These are phyloP conservation scores for Pythium utonaiense DNA, from an alignment of 352 stramenopile genomes.

Conservation along the genomic window DNA sequence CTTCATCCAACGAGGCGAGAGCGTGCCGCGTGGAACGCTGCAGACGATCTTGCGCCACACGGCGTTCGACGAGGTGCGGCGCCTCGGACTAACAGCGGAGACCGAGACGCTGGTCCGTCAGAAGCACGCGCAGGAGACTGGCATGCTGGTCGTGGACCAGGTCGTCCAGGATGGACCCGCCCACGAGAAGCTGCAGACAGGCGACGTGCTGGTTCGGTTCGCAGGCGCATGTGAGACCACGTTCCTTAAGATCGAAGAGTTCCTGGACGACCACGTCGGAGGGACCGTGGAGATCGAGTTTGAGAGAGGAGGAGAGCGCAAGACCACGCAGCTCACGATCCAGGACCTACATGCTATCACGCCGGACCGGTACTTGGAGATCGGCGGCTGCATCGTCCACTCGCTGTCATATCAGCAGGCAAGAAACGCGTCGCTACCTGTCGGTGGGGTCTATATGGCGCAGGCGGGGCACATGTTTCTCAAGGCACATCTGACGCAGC, in stretches of 20 bases:
- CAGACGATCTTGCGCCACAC: constrained; percentile 89
- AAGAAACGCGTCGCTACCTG: constrained; percentile 71
- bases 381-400: constrained; percentile 85
- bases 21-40: constrained; percentile 72
- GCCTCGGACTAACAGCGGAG: constrained; percentile 65
- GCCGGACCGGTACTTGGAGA: constrained; percentile 77
- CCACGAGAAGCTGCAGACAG: constrained; percentile 68
- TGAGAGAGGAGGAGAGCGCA: constrained; percentile 62
- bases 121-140: constrained; percentile 76
- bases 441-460: constrained; percentile 80
- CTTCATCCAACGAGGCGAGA: constrained; percentile 51
- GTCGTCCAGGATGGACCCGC: constrained; percentile 79
- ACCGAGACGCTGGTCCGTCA: constrained; percentile 71
- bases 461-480: constrained; percentile 91
- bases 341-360: constrained; percentile 86
- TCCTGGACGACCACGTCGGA: constrained; percentile 68
- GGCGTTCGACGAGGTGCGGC: constrained; percentile 86
- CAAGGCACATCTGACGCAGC: constrained; percentile 78
- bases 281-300: constrained; percentile 65
- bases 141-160: constrained; percentile 89
- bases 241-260: constrained; percentile 82
- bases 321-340: constrained; percentile 41
- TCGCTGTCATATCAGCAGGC: constrained; percentile 88
- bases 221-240: constrained; percentile 68
- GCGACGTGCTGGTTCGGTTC: constrained; percentile 86